Evolutionary conservation across 2,329 filamentous ascomycete species (phyloP).

Genomic region (Calycina herbarum): DNA sequence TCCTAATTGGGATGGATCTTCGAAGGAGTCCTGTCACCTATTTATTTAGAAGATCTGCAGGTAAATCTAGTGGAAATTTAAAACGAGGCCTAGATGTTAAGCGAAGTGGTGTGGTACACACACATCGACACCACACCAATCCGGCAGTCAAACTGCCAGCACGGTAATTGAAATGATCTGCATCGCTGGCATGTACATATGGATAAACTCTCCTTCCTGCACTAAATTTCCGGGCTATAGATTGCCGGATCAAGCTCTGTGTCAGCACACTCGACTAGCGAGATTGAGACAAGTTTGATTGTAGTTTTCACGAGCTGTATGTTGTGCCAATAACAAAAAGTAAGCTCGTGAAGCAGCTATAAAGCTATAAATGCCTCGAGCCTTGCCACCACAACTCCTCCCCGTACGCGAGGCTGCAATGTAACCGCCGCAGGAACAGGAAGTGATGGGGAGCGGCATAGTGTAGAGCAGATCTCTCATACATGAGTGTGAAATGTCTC

Average conservation of each 20-base stretch:
- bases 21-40: too few species aligned
- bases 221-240: too few species aligned
- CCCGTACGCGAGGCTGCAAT: not conserved
- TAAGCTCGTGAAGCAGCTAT: too few species aligned
- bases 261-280: too few species aligned
- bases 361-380: not conserved
- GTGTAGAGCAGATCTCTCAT: not conserved
- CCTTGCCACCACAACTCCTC: not conserved
- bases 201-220: too few species aligned
- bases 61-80: too few species aligned
- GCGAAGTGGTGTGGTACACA: not conserved
- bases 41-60: too few species aligned
- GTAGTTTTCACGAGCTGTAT: too few species aligned
- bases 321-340: too few species aligned
- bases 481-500: not conserved
- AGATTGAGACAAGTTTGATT: too few species aligned
- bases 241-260: too few species aligned
- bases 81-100: not conserved
- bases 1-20: too few species aligned
- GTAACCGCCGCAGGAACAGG: not conserved
- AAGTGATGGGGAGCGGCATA: not conserved
- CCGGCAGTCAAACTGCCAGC: not conserved
- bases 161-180: not conserved
- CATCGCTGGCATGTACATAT: not conserved
- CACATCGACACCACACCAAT: not conserved